phyloP scores from a whole-genome alignment of 73 alveolate genomes.

The Tetrahymena thermophila region DNA sequence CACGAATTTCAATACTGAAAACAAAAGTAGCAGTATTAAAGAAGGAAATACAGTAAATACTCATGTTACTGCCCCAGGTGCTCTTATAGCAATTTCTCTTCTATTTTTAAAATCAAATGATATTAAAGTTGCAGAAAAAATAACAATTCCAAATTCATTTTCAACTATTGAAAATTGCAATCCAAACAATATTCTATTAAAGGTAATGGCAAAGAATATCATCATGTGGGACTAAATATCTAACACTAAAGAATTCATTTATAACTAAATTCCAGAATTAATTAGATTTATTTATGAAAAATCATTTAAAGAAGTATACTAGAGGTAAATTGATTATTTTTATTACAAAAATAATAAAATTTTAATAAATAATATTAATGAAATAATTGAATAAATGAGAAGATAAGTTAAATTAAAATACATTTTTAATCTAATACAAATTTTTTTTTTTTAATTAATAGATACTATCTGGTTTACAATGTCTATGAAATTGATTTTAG shows the following conservation, averaged over 20 bases:
- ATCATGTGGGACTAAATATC: conserved; percentile 92
- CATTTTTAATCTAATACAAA: background rate
- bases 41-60: conserved; percentile 90
- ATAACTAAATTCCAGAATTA: conserved; percentile 79
- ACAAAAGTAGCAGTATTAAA: conserved; percentile 61
- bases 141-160: conserved; percentile 86
- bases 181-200: conserved; percentile 79
- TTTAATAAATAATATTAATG: too few species aligned
- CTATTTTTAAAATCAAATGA: conserved; percentile 82
- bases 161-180: conserved; percentile 85
- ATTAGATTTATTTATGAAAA: conserved; percentile 75
- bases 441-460: background rate
- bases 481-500: conserved; percentile 92
- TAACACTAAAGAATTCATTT: conserved; percentile 66
- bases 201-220: conserved; percentile 82
- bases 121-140: conserved; percentile 69
- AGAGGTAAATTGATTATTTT: background rate
- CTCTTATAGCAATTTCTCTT: conserved; percentile 83
- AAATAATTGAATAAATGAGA: too few species aligned
- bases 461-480: conserved; percentile 58
- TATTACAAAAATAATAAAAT: too few species aligned
- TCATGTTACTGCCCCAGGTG: conserved; percentile 94
- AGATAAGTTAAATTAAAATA: too few species aligned
- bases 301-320: conserved; percentile 61
- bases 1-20: conserved; percentile 50